Evolutionary conservation across 441 rosid genomes (phyloP).

Genomic region (Biscutella laevigata): DNA sequence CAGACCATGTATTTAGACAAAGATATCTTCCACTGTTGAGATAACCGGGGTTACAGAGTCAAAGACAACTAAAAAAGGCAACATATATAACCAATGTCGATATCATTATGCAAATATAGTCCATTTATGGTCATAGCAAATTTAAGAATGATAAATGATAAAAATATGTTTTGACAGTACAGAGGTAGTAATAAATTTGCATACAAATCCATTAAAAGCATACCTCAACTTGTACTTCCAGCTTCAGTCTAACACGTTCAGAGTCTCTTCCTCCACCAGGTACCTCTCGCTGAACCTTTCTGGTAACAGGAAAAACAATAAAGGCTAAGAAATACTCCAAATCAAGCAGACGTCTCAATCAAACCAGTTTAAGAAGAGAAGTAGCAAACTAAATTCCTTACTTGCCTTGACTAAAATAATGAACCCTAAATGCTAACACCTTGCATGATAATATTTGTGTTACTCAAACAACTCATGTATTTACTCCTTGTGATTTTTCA

Average conservation of each 20-base stretch:
- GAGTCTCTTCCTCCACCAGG: conserved; percentile 82
- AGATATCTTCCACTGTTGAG: background rate
- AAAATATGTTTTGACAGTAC: background rate
- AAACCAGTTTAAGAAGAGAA: background rate
- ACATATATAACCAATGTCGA: background rate
- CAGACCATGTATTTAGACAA: background rate
- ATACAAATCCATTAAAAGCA: background rate
- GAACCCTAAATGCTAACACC: background rate
- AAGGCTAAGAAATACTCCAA: background rate
- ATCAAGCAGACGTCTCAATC: background rate
- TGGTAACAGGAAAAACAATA: conserved; percentile 17
- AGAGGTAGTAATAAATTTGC: background rate
- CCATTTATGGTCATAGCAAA: background rate
- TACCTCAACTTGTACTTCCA: conserved; percentile 89
- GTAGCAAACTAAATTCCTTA: background rate
- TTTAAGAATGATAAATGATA: background rate
- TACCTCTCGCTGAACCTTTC: conserved; percentile 74
- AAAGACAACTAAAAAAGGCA: background rate
- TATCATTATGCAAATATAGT: background rate
- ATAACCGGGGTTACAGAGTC: background rate
- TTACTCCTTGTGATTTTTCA: background rate
- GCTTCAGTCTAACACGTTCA: conserved; percentile 65
- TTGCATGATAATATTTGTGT: background rate
- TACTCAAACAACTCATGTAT: background rate
- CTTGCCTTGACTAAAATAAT: background rate